Conservation (phyloP, 345 rosid genomes). For the Litchi chinensis region DNA sequence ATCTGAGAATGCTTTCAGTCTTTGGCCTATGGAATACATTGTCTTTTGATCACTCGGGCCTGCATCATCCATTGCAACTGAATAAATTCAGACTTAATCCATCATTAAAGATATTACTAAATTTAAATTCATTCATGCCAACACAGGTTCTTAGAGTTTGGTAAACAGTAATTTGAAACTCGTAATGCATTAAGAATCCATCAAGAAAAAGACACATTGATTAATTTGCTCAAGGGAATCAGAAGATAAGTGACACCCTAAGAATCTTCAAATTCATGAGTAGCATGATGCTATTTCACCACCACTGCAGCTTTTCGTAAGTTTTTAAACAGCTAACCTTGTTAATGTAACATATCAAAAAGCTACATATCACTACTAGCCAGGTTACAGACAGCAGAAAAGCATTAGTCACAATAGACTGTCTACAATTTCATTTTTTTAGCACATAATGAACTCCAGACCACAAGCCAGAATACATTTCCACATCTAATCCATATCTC, state of each 20-base stretch:
- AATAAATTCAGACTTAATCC: constrained; percentile 17
- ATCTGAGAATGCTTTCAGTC: constrained; percentile 66
- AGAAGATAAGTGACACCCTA: not conserved
- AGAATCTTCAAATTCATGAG: not conserved
- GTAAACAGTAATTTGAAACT: not conserved
- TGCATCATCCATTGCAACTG: constrained; percentile 28
- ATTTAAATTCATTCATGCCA: not conserved
- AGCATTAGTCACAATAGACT: not conserved
- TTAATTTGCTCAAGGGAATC: not conserved
- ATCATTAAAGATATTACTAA: not conserved
- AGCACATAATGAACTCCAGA: not conserved
- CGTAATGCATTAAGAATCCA: not conserved
- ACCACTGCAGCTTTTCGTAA: not conserved
- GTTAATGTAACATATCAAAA: not conserved
- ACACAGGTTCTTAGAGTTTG: not conserved
- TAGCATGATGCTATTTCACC: not conserved
- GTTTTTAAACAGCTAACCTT: constrained; percentile 6
- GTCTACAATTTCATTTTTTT: constrained; percentile 4
- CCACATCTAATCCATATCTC: not conserved
- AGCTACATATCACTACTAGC: not conserved
- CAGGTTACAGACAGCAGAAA: not conserved
- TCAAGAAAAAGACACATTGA: not conserved
- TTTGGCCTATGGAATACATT: constrained; percentile 49
- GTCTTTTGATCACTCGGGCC: constrained; percentile 37
- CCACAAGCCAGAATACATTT: not conserved